Evolutionary conservation across 2,329 filamentous ascomycete species (phyloP).

Genomic region (Didymellaceae sp.): DNA sequence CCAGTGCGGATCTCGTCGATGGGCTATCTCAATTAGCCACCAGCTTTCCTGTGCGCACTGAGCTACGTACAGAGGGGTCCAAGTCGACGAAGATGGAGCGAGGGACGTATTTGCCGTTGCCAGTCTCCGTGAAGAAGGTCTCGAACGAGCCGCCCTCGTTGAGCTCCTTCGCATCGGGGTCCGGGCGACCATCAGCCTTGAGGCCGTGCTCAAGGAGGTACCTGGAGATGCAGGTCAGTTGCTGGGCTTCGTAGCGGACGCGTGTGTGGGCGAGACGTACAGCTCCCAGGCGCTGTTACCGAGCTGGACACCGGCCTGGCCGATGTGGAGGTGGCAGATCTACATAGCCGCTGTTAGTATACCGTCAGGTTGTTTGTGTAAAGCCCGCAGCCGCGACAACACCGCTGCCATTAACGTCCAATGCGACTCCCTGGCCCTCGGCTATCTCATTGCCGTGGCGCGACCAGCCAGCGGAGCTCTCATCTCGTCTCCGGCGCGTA

Average conservation of each 20-base stretch:
- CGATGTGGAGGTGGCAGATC: slow-evolving; percentile 72
- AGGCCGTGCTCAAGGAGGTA: slow-evolving; percentile 77
- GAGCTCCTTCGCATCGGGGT: slow-evolving; percentile 65
- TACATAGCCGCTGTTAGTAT: slow-evolving; percentile 42
- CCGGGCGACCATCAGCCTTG: slow-evolving; percentile 67
- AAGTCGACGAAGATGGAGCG: slow-evolving; percentile 76
- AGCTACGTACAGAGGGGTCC: slow-evolving; percentile 66
- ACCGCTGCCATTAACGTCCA: background rate
- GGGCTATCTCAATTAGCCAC: slow-evolving; percentile 52
- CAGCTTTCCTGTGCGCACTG: background rate
- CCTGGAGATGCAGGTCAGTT: slow-evolving; percentile 51
- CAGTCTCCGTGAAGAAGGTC: slow-evolving; percentile 78
- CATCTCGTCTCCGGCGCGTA: slow-evolving; percentile 18
- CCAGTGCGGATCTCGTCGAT: slow-evolving; percentile 77
- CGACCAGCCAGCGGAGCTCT: slow-evolving; percentile 10
- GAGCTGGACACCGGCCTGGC: slow-evolving; percentile 76
- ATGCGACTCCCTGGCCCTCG: slow-evolving; percentile 9
- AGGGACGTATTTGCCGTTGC: slow-evolving; percentile 73
- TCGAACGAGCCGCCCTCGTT: slow-evolving; percentile 70
- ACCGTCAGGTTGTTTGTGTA: background rate
- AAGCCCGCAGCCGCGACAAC: background rate
- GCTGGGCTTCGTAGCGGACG: slow-evolving; percentile 15
- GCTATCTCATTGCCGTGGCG: slow-evolving; percentile 3
- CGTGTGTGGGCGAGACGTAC: slow-evolving; percentile 56
- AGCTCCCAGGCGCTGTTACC: slow-evolving; percentile 79